Evolutionary conservation across 2,329 filamentous ascomycete genomes (phyloP), one percentile per base, ranked within the genome.

Genomic region (Exophiala sp.): DNA sequence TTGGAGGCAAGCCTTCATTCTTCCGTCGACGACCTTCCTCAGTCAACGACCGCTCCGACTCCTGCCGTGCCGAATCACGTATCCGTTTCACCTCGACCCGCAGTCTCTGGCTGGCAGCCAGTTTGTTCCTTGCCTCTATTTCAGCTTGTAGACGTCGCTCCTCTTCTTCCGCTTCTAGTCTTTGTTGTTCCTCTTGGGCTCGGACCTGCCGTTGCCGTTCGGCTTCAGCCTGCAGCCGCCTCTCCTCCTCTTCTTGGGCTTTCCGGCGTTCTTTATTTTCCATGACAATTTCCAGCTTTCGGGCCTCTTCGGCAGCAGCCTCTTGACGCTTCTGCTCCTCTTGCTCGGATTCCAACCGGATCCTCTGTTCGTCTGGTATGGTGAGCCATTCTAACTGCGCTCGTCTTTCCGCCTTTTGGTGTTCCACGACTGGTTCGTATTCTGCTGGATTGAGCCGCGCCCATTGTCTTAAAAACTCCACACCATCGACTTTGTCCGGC

Each of bases 401-500:
- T 16, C 19, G 1, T 9, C 38, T 41, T 13, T 41, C 38, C 10
- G 19, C 21, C 22, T 13, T 32, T 40, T 54, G 52, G 32, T 48
- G 39, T 11, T 46, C 44, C 3, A 50, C 35, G 18, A 48, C 32
- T 23, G 19, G 29, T 2, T 57, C 54, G 27, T 57, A 57, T 30
- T 57, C 51, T 9, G 14, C n/a, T 0, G 50, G 43, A 32, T 54
- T 54, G 18, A 47, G 34, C 27, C 43, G 50, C 29, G 50, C 53
- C 54, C 54, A 57, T 9, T 46, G 42, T 27, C 37, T 43, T n/a
- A 57, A 34, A 18, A 53, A 57, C 11, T 54, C 45, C 13, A 54
- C 19, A n/a, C 41, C 51, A 40, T 54, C 50, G 2, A 53, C 32
- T 30, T 46, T 43, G 3, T 48, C n/a, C 5, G 54, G 52, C 1